Percentiles rank a stretch among this genome's conserved stretches.
Conservation (phyloP, 2,329 filamentous ascomycete genomes). For the Colletotrichum costaricense region DNA sequence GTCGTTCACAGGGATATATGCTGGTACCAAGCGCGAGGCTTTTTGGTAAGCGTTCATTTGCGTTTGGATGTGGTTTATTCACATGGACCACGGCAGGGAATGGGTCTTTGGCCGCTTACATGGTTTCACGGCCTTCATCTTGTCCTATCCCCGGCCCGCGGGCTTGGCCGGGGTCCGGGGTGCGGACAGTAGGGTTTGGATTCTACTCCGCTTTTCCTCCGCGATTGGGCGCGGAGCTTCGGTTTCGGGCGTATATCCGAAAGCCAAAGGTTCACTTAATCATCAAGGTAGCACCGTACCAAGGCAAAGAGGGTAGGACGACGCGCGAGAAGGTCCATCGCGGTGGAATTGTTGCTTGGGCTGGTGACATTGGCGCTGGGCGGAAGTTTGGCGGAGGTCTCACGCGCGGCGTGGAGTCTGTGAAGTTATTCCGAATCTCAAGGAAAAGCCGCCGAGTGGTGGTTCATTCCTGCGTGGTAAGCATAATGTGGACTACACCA, state of each 20-base stretch:
- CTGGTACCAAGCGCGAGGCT: slow-evolving; percentile 1
- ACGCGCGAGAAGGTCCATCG: neutral
- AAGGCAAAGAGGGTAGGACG: neutral
- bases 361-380: too few relatives aligned
- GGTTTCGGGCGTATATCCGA: neutral
- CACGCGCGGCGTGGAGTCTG: neutral
- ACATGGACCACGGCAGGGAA: neutral
- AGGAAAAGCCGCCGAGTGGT: neutral
- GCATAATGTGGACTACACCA: neutral
- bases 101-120: neutral
- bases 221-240: slow-evolving; percentile 2
- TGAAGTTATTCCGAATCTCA: neutral
- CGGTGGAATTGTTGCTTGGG: too few relatives aligned
- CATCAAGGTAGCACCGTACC: neutral
- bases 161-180: slow-evolving; percentile 2
- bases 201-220: neutral
- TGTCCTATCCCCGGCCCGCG: neutral
- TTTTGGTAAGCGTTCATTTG: slow-evolving; percentile 23
- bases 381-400: neutral
- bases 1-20: slow-evolving; percentile 2
- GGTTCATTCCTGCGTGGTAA: neutral
- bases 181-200: neutral
- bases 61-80: neutral
- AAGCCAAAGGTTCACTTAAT: neutral
- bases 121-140: neutral